Conservation (phyloP, 2,329 filamentous ascomycete species). For the Zymoseptoria brevis region DNA sequence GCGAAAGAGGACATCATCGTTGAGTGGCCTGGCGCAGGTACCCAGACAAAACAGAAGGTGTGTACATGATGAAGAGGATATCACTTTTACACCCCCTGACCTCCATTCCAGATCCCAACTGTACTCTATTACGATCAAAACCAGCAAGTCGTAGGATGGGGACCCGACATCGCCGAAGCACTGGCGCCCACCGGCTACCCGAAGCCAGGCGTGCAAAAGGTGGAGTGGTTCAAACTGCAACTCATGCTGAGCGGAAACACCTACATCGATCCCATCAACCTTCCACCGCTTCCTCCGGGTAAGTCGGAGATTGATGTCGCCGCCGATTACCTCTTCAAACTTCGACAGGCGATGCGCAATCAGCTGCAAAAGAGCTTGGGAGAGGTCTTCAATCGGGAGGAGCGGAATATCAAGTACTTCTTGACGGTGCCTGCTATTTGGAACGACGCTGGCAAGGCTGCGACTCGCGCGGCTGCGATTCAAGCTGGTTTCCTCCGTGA, state of each 20-base stretch:
- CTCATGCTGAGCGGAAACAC: conserved; percentile 98
- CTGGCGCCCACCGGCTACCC: conserved; percentile 94
- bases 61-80: conserved; percentile 44
- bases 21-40: conserved; percentile 96
- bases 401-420: conserved; percentile 96
- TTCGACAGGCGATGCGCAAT: conserved; percentile 92
- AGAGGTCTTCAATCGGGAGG: conserved; percentile 95
- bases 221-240: conserved; percentile 99
- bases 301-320: conserved; percentile 99
- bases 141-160: conserved; percentile 99
- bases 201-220: conserved; percentile 95
- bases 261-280: conserved; percentile 97
- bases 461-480: conserved; percentile 88
- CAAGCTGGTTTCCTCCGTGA: conserved; percentile 94
- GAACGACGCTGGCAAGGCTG: conserved; percentile 98
- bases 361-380: conserved; percentile 93
- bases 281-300: conserved; percentile 90
- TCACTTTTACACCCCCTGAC: conserved; percentile 12
- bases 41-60: conserved; percentile 98
- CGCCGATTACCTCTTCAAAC: conserved; percentile 98
- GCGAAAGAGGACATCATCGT: conserved; percentile 98
- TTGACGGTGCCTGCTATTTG: conserved; percentile 98
- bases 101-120: conserved; percentile 68
- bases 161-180: conserved; percentile 93
- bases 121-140: conserved; percentile 99